Evolutionary conservation across 495 filamentous ascomycete species (phyloP).

Genomic region (Penicillium herquei): DNA sequence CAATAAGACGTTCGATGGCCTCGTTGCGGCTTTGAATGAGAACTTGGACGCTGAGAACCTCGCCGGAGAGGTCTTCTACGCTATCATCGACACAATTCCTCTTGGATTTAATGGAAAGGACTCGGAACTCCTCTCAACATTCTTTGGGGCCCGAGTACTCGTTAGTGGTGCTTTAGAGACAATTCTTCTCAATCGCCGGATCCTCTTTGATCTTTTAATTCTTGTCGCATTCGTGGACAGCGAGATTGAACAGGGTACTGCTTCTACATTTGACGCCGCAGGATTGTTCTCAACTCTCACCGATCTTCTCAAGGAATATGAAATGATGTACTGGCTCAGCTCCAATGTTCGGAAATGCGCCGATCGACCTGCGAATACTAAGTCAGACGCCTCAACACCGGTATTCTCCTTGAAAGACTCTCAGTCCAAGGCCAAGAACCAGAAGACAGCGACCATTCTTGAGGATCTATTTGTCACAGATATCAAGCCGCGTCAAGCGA

Average conservation of each 20-base stretch:
- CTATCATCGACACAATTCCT: conserved; percentile 44
- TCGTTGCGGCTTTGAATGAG: conserved; percentile 40
- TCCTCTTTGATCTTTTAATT: conserved; percentile 79
- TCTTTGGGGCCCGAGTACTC: conserved; percentile 69
- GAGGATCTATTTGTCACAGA: conserved; percentile 49
- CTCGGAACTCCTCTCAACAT: conserved; percentile 52
- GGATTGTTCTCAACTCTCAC: conserved; percentile 67
- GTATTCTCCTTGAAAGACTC: conserved; percentile 29
- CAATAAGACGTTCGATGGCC: conserved; percentile 61
- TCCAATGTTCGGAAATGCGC: conserved; percentile 46
- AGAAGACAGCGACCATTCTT: conserved; percentile 41
- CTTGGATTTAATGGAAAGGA: conserved; percentile 40
- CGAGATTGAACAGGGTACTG: conserved; percentile 67
- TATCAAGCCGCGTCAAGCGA: conserved; percentile 45
- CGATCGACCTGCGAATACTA: conserved; percentile 9
- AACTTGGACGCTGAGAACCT: conserved; percentile 42
- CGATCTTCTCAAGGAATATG: conserved; percentile 65
- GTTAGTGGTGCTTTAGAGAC: conserved; percentile 77
- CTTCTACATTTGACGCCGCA: conserved; percentile 64
- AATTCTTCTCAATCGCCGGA: conserved; percentile 59
- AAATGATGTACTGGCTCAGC: conserved; percentile 79
- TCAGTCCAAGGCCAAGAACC: conserved; percentile 21
- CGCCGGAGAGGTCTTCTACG: conserved; percentile 50
- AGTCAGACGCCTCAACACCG: conserved; percentile 21
- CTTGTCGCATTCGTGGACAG: conserved; percentile 78